Evolutionary conservation across 1,284 basidiomycete genomes (phyloP).

Genomic region (Naganishia sp.): DNA sequence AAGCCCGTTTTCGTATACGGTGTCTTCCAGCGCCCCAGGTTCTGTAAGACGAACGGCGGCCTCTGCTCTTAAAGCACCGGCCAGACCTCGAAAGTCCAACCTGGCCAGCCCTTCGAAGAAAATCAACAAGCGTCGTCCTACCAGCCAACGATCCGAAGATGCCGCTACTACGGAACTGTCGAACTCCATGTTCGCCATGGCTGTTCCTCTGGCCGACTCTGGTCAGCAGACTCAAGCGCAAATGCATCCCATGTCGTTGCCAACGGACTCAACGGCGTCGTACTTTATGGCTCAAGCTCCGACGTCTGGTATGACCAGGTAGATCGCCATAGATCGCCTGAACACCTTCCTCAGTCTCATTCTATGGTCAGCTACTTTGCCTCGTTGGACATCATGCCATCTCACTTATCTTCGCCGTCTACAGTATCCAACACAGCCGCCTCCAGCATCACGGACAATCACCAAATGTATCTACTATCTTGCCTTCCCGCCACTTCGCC

Average conservation of each 20-base stretch:
- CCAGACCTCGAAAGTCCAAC: background rate
- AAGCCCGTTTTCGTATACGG: constrained; percentile 1
- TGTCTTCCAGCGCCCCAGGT: background rate
- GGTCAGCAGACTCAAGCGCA: background rate
- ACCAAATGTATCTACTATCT: too few relatives aligned
- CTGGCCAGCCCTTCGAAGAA: constrained; percentile 1
- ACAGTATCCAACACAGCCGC: too few relatives aligned
- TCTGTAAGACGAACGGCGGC: background rate
- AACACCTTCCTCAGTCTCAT: background rate
- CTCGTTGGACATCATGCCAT: background rate
- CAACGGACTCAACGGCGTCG: background rate
- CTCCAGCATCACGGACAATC: too few relatives aligned
- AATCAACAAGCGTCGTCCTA: background rate
- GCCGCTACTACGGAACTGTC: background rate
- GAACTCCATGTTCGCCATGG: background rate
- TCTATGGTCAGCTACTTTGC: background rate
- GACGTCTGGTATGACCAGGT: background rate
- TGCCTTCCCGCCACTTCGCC: too few relatives aligned
- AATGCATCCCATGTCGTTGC: background rate
- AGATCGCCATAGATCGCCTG: background rate
- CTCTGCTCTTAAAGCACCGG: too few relatives aligned
- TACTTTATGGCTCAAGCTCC: background rate
- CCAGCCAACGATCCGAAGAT: background rate
- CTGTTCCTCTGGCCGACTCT: background rate
- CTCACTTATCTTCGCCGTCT: too few relatives aligned